A percentile compares a stretch with the other conserved stretches of the same genome.
phyloP scores from a whole-genome alignment of 768 basidiomycete species.

The Dacryopinax primogenitus region DNA sequence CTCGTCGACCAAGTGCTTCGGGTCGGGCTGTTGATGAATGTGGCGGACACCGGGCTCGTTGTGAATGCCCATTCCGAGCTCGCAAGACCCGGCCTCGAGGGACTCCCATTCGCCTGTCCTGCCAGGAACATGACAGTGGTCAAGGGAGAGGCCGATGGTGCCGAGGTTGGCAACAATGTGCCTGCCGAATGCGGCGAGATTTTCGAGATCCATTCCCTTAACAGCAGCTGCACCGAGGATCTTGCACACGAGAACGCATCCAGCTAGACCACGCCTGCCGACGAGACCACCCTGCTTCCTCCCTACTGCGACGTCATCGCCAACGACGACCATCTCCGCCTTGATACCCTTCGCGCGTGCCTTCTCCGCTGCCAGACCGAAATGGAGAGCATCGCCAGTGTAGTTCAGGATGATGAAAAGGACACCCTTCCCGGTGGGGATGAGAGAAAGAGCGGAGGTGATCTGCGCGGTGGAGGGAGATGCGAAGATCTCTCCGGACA shows the following conservation, averaged over 20 bases:
- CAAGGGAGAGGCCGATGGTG: conserved; percentile 76
- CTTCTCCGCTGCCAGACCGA: conserved; percentile 79
- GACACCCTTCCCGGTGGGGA: conserved; percentile 28
- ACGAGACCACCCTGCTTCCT: conserved; percentile 69
- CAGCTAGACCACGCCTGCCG: conserved; percentile 71
- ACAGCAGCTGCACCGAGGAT: conserved; percentile 72
- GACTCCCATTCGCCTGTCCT: conserved; percentile 51
- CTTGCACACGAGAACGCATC: conserved; percentile 77
- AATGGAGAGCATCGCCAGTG: conserved; percentile 82
- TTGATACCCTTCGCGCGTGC: conserved; percentile 56
- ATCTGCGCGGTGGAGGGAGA: conserved; percentile 49
- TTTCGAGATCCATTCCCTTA: conserved; percentile 52
- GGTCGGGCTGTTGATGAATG: conserved; percentile 48
- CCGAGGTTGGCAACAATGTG: conserved; percentile 54
- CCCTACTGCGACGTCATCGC: conserved; percentile 83
- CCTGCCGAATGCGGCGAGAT: conserved; percentile 54
- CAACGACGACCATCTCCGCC: conserved; percentile 68
- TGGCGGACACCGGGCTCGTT: conserved; percentile 70
- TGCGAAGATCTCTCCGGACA: conserved; percentile 52
- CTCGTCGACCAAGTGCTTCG: conserved; percentile 51
- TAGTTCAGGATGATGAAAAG: conserved; percentile 50
- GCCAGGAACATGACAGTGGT: conserved; percentile 78
- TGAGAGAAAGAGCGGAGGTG: conserved; percentile 36
- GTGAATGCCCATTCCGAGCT: conserved; percentile 81
- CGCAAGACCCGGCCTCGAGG: conserved; percentile 54